A percentile compares a stretch with the other conserved stretches of the same genome.
Conservation (phyloP, 129 eudicot genomes). For the Solidago caesia region DNA sequence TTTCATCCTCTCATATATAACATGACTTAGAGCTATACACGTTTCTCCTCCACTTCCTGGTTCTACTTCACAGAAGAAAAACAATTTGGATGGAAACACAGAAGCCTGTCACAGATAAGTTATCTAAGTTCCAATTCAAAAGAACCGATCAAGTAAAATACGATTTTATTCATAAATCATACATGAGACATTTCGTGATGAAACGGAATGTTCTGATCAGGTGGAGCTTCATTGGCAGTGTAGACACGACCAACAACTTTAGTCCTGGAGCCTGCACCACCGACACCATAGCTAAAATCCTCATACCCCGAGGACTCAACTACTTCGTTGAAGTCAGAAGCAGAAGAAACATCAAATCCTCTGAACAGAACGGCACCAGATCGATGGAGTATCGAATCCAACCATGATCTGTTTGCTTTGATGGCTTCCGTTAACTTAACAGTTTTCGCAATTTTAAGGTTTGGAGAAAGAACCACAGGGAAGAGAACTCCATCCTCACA, state of each 20-base stretch:
- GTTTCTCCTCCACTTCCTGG: conserved; percentile 34
- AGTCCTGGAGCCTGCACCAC: conserved; percentile 64
- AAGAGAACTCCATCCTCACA: conserved; percentile 19
- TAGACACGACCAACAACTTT: conserved; percentile 66
- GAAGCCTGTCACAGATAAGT: conserved; percentile 25
- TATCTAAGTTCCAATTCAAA: neutral
- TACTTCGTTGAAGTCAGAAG: conserved; percentile 63
- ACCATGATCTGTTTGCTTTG: conserved; percentile 42
- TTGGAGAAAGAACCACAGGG: conserved; percentile 53
- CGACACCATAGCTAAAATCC: conserved; percentile 67
- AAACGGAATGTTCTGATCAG: conserved; percentile 11
- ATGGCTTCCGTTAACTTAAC: conserved; percentile 33
- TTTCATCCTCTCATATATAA: conserved; percentile 26
- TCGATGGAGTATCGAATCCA: conserved; percentile 41
- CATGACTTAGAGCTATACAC: conserved; percentile 47
- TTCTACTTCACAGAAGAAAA: conserved; percentile 28
- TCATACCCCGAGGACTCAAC: conserved; percentile 71
- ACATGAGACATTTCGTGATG: neutral
- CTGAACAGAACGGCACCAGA: conserved; percentile 66
- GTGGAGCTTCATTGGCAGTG: conserved; percentile 76
- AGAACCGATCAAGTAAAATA: neutral
- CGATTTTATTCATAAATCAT: neutral
- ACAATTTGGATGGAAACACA: conserved; percentile 19
- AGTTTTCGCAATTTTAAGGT: neutral
- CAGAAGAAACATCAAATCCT: conserved; percentile 40